A percentile compares a stretch with the other conserved stretches of the same genome.
Conservation (phyloP, 768 basidiomycete species). For the Lepiota brunneoincarnata region DNA sequence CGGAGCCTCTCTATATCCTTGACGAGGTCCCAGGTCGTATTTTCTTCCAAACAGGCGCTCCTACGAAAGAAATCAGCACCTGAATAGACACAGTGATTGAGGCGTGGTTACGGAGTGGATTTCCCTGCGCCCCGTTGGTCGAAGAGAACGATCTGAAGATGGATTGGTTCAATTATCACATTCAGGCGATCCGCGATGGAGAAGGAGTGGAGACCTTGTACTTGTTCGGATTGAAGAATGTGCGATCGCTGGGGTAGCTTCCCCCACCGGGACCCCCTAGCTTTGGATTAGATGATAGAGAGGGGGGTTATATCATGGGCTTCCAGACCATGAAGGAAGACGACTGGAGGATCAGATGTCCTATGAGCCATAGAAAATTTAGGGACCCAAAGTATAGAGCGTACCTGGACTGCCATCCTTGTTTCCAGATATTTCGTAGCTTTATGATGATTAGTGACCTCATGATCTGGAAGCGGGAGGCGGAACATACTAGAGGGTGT, state of each 20-base stretch:
- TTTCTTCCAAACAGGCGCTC: slow-evolving; percentile 73
- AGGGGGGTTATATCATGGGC: neutral
- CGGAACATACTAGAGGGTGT: slow-evolving; percentile 64
- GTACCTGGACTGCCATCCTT: slow-evolving; percentile 71
- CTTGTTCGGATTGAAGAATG: slow-evolving; percentile 81
- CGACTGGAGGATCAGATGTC: slow-evolving; percentile 37
- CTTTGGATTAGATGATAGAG: neutral
- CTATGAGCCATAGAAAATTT: neutral
- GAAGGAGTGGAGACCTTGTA: slow-evolving; percentile 59
- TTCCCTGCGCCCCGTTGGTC: slow-evolving; percentile 91
- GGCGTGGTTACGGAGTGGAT: slow-evolving; percentile 67
- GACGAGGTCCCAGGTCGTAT: slow-evolving; percentile 94
- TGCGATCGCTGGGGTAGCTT: slow-evolving; percentile 59
- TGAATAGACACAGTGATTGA: neutral
- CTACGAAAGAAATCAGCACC: slow-evolving; percentile 30
- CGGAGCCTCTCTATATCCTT: slow-evolving; percentile 85
- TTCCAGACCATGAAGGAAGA: slow-evolving; percentile 72
- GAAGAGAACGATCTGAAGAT: slow-evolving; percentile 70
- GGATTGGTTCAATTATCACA: neutral
- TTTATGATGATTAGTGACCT: slow-evolving; percentile 25
- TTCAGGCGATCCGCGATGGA: neutral
- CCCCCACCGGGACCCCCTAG: slow-evolving; percentile 84
- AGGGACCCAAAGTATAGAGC: slow-evolving; percentile 10
- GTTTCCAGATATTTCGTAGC: slow-evolving; percentile 83
- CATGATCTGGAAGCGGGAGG: neutral